A percentile compares a stretch with the other conserved stretches of the same genome.
Conservation (phyloP, 495 filamentous ascomycete genomes). For the Stereocaulon alpinum region DNA sequence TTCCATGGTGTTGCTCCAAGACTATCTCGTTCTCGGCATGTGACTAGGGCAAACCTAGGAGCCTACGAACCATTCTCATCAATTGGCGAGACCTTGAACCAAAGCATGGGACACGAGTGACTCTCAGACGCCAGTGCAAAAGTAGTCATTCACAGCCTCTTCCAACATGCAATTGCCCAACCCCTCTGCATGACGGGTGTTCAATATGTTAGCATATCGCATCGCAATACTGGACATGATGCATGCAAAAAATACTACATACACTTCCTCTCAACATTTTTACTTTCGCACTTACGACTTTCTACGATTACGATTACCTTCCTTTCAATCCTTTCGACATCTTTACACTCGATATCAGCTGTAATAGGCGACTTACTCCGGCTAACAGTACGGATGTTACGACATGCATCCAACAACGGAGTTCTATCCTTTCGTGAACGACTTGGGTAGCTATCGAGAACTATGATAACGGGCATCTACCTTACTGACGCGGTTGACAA, state of each 20-base stretch:
- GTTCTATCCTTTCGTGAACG: neutral
- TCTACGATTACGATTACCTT: slow-evolving; percentile 8
- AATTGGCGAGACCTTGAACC: slow-evolving; percentile 19
- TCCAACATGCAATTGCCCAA: no score
- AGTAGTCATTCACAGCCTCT: neutral
- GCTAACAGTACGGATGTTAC: neutral
- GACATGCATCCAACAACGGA: neutral
- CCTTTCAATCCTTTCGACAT: neutral
- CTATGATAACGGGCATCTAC: slow-evolving; percentile 3
- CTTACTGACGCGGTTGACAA: neutral
- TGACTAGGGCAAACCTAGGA: slow-evolving; percentile 20
- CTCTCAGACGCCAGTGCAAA: neutral
- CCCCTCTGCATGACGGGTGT: neutral
- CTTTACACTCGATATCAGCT: neutral
- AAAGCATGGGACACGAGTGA: slow-evolving; percentile 7
- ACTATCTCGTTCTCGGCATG: slow-evolving; percentile 18
- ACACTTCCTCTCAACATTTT: neutral
- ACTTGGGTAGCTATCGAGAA: slow-evolving; percentile 2
- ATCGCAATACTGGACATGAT: neutral
- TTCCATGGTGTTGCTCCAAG: slow-evolving; percentile 29
- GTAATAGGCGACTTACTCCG: slow-evolving; percentile 1
- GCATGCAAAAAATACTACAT: neutral
- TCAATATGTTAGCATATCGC: neutral
- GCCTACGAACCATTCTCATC: slow-evolving; percentile 19
- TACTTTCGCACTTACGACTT: neutral